Conservation (phyloP, 305 asterid species). For the Petunia hybrid region DNA sequence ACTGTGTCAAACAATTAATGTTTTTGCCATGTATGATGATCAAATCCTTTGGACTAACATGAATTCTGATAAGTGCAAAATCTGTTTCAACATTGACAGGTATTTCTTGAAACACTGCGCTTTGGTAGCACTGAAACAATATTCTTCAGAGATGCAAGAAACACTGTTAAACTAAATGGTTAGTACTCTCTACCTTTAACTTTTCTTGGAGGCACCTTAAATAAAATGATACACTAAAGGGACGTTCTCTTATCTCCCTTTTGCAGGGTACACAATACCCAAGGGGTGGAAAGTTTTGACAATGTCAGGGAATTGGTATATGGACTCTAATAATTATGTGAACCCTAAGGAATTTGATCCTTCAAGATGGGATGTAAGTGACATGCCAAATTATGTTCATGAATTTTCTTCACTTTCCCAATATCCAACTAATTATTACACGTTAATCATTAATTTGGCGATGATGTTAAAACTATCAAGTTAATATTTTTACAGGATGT, state of each 20-base stretch:
- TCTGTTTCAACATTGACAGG: conserved; percentile 45
- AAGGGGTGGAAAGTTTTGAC: conserved; percentile 83
- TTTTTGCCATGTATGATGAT: neutral
- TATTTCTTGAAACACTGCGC: conserved; percentile 85
- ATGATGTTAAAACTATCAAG: no score
- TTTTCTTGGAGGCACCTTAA: neutral
- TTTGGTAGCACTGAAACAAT: conserved; percentile 50
- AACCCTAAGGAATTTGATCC: conserved; percentile 80
- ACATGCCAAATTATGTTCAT: neutral
- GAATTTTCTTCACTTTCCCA: neutral
- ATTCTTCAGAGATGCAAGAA: conserved; percentile 75
- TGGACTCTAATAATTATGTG: conserved; percentile 60
- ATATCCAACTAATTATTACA: neutral
- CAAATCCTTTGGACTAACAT: neutral
- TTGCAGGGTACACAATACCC: conserved; percentile 75
- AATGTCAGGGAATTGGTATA: conserved; percentile 73
- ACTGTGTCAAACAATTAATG: neutral
- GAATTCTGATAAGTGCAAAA: neutral
- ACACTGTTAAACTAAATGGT: conserved; percentile 67
- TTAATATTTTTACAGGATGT: conserved; percentile 43
- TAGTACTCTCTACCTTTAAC: neutral
- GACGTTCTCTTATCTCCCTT: neutral
- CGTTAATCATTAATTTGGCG: neutral
- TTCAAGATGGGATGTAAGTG: conserved; percentile 92
- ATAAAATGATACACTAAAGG: neutral